A percentile compares a stretch with the other conserved stretches of the same genome.
Evolutionary conservation across 441 rosid species (phyloP).

Genomic region (Kokia cookei): DNA sequence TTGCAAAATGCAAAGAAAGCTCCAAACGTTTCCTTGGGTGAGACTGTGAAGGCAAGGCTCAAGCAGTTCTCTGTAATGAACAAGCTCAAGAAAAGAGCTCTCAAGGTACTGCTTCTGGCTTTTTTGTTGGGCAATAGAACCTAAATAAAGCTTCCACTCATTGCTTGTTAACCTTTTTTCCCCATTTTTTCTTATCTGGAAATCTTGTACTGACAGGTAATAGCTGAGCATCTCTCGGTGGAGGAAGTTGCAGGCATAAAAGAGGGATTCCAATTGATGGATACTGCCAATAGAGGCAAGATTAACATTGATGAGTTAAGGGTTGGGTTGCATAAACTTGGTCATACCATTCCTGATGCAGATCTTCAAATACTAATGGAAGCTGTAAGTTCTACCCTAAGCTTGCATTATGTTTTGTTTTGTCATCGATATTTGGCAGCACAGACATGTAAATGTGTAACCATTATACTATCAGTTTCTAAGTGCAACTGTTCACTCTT

Average conservation of each 20-base stretch:
- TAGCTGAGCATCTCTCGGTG: conserved; percentile 68
- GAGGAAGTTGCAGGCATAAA: conserved; percentile 73
- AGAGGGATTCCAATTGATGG: conserved; percentile 59
- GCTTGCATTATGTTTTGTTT: neutral
- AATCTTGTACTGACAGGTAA: conserved; percentile 33
- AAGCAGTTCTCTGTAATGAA: conserved; percentile 78
- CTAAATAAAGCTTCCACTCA: neutral
- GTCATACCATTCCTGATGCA: conserved; percentile 50
- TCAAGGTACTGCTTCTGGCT: conserved; percentile 39
- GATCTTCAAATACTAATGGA: conserved; percentile 77
- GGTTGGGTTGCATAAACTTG: conserved; percentile 58
- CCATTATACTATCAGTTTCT: neutral
- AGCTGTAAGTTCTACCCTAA: conserved; percentile 39
- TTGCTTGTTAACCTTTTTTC: neutral
- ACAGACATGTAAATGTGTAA: neutral
- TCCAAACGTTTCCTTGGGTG: conserved; percentile 69
- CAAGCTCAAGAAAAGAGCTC: conserved; percentile 82
- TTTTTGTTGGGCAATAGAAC: neutral
- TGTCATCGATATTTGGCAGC: neutral
- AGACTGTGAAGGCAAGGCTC: conserved; percentile 70
- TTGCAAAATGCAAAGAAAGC: conserved; percentile 70
- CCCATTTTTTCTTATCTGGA: neutral
- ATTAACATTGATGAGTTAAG: conserved; percentile 58
- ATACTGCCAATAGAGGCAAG: conserved; percentile 58
- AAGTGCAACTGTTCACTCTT: neutral